Percentiles rank a stretch among this genome's conserved stretches.
These are phyloP conservation scores for Fusarium aywerte DNA, from an alignment of 2,329 filamentous ascomycete genomes.

Conservation along the genomic window DNA sequence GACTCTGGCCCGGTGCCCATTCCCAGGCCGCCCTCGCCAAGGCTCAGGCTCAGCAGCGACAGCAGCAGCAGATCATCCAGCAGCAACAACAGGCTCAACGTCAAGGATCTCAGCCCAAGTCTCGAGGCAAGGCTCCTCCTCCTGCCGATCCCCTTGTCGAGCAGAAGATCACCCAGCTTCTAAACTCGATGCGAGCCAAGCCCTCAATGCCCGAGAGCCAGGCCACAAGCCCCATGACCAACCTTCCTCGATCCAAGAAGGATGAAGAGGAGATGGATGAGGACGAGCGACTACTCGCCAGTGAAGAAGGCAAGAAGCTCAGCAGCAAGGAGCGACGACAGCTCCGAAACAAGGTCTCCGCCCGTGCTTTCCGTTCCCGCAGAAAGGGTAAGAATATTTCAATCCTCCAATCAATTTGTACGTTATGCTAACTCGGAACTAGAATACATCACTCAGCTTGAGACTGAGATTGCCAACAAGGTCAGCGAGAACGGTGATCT, in stretches of 20 bases:
- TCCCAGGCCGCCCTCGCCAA: conserved; percentile 85
- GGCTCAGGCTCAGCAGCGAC: conserved; percentile 75
- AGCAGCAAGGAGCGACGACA: conserved; percentile 97
- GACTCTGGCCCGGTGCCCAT: conserved; percentile 94
- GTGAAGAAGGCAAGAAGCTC: conserved; percentile 99
- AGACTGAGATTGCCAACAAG: conserved; percentile 86
- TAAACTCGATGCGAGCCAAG: conserved; percentile 91
- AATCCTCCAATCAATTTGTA: not conserved
- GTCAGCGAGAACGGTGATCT: conserved; percentile 85
- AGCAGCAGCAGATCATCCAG: conserved; percentile 69
- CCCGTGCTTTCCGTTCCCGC: conserved; percentile 95
- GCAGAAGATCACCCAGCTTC: conserved; percentile 91
- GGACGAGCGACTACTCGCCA: conserved; percentile 92
- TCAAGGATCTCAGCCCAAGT: conserved; percentile 60
- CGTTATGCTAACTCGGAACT: conserved; percentile 32
- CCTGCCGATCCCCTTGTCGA: conserved; percentile 78
- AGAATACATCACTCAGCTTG: conserved; percentile 98
- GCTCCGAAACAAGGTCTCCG: conserved; percentile 98
- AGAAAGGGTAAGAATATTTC: conserved; percentile 81
- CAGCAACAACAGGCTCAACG: conserved; percentile 59
- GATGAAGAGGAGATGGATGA: conserved; percentile 99
- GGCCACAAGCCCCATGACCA: conserved; percentile 64
- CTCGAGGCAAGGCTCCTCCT: conserved; percentile 62
- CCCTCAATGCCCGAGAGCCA: conserved; percentile 62
- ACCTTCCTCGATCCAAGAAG: conserved; percentile 82